These are phyloP conservation scores for Penicillium bovifimosum DNA, from an alignment of 495 filamentous ascomycete genomes.

Conservation along the genomic window DNA sequence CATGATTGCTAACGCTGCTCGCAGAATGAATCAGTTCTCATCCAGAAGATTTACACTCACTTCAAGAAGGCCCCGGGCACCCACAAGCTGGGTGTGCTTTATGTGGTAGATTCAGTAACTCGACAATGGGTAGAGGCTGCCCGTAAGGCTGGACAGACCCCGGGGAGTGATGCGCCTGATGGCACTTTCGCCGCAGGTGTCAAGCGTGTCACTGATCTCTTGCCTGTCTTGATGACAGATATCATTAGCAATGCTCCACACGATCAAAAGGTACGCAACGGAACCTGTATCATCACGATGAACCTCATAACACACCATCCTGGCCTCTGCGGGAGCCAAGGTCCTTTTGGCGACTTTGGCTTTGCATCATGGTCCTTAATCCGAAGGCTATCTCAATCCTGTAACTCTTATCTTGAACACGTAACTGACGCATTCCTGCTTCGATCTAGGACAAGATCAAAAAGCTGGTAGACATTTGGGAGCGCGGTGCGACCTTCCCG, in stretches of 20 bases:
- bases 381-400: constrained; percentile 26
- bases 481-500: constrained; percentile 89
- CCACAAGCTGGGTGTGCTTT: constrained; percentile 97
- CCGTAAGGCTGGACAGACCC: constrained; percentile 72
- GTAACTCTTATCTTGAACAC: not conserved
- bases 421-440: constrained; percentile 45
- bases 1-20: constrained; percentile 30
- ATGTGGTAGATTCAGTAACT: constrained; percentile 99
- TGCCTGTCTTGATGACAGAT: constrained; percentile 92
- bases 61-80: constrained; percentile 93
- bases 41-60: constrained; percentile 93
- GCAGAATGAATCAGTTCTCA: constrained; percentile 90
- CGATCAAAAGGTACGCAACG: constrained; percentile 95
- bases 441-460: constrained; percentile 83
- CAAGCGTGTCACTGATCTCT: constrained; percentile 90
- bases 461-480: constrained; percentile 97
- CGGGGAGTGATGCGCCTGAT: constrained; percentile 70
- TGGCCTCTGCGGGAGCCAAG: not conserved
- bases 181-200: constrained; percentile 94
- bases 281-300: constrained; percentile 18
- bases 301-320: not conserved
- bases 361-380: constrained; percentile 13
- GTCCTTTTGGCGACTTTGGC: not conserved
- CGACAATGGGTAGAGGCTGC: constrained; percentile 97
- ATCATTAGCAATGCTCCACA: constrained; percentile 82